phyloP scores from a whole-genome alignment of 2,329 filamentous ascomycete genomes.

The Amesomyces nigricolor region DNA sequence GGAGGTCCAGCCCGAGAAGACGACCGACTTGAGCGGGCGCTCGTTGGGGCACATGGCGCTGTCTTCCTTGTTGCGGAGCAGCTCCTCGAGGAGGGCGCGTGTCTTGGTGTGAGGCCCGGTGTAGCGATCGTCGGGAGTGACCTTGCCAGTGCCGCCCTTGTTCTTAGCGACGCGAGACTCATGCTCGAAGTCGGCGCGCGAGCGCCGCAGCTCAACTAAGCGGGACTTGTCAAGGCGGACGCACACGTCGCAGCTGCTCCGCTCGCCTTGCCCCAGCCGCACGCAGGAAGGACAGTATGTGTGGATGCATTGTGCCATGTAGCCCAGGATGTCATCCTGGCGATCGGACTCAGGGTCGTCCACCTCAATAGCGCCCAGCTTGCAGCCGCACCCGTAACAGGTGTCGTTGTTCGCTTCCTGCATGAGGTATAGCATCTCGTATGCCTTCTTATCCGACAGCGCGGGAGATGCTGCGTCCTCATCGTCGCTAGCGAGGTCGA shows the following conservation, averaged over 20 bases:
- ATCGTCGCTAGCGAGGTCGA: slow-evolving; percentile 79
- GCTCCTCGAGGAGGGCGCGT: slow-evolving; percentile 68
- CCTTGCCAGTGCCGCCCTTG: slow-evolving; percentile 49
- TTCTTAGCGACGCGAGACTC: slow-evolving; percentile 46
- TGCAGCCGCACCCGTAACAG: slow-evolving; percentile 65
- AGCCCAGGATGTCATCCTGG: slow-evolving; percentile 62
- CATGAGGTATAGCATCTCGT: slow-evolving; percentile 80
- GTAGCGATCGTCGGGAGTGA: slow-evolving; percentile 61
- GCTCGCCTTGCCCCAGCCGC: slow-evolving; percentile 49
- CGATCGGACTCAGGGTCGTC: slow-evolving; percentile 54
- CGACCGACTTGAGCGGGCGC: slow-evolving; percentile 81
- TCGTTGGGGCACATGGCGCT: slow-evolving; percentile 57
- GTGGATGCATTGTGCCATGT: slow-evolving; percentile 84
- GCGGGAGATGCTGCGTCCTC: slow-evolving; percentile 49
- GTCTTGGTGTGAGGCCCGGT: slow-evolving; percentile 90
- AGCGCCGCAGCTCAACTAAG: slow-evolving; percentile 63
- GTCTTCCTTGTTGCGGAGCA: slow-evolving; percentile 59
- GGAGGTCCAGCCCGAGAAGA: slow-evolving; percentile 95
- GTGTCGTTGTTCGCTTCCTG: slow-evolving; percentile 71
- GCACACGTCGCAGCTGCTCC: slow-evolving; percentile 15
- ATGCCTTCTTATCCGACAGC: slow-evolving; percentile 66
- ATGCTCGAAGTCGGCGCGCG: slow-evolving; percentile 53
- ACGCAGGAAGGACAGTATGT: slow-evolving; percentile 75
- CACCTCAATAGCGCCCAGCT: slow-evolving; percentile 51
- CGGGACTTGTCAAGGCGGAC: slow-evolving; percentile 39